phyloP scores from a whole-genome alignment of 148 eudicot genomes.

The Euryodendron excelsum region DNA sequence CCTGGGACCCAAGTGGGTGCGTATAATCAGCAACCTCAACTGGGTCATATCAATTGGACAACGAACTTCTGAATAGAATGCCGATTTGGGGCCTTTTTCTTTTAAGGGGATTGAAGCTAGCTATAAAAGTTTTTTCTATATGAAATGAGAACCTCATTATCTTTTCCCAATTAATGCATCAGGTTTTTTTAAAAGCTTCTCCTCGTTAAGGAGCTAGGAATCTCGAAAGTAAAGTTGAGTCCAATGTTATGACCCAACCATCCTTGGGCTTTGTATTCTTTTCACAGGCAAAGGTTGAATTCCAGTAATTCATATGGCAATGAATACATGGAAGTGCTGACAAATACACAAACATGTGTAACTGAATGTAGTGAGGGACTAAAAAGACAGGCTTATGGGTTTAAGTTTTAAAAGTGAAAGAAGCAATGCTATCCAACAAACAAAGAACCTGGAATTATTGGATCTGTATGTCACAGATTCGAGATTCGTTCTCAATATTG shows the following conservation, averaged over 20 bases:
- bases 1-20: constrained; percentile 65
- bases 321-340: not conserved
- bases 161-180: constrained; percentile 38
- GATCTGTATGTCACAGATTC: not conserved
- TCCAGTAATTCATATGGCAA: not conserved
- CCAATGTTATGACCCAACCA: not conserved
- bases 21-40: constrained; percentile 79
- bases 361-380: not conserved
- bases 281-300: not conserved
- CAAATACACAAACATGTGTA: not conserved
- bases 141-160: constrained; percentile 23
- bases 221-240: not conserved
- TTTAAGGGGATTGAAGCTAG: constrained; percentile 22
- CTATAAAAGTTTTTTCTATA: constrained; percentile 27
- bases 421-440: not conserved
- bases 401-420: not conserved
- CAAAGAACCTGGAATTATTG: not conserved
- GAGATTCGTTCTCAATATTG: not conserved
- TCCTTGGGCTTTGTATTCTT: not conserved
- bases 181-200: constrained; percentile 12
- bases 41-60: constrained; percentile 76
- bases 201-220: not conserved
- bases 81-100: constrained; percentile 2
- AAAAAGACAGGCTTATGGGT: not conserved
- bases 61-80: constrained; percentile 49